phyloP scores from a whole-genome alignment of 225 moss, liverwort and hornwort genomes.

The Pseudoscleropodium purum region DNA sequence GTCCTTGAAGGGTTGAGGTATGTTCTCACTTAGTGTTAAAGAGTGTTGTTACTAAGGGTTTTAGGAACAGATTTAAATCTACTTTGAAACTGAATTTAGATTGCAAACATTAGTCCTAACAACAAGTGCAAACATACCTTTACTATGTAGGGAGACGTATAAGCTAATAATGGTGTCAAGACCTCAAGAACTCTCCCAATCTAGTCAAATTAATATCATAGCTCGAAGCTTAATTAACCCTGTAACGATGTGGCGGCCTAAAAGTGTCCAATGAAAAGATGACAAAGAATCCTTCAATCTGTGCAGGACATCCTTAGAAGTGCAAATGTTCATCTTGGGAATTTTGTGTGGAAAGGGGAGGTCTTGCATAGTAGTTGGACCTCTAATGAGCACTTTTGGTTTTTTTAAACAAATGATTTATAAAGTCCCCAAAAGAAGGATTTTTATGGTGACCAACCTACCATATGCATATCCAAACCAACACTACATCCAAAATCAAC shows the following conservation, averaged over 20 bases:
- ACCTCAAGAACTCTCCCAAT: background rate
- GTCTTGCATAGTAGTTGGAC: background rate
- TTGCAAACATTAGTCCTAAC: too few species aligned
- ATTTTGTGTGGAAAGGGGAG: background rate
- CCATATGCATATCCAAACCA: background rate
- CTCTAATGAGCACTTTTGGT: too few species aligned
- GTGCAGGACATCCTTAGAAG: background rate
- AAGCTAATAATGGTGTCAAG: too few species aligned
- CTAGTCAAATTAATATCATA: background rate
- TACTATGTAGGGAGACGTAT: background rate
- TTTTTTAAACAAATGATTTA: too few species aligned
- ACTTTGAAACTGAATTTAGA: too few species aligned
- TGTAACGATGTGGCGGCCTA: rapidly evolving
- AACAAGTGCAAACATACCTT: too few species aligned
- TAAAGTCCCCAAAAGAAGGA: rapidly evolving
- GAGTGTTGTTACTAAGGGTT: too few species aligned
- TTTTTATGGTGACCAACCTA: too few species aligned
- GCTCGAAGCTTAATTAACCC: rapidly evolving
- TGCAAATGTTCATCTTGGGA: background rate
- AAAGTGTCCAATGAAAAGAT: rapidly evolving
- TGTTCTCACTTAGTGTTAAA: too few species aligned
- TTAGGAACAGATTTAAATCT: too few species aligned
- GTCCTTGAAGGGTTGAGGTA: too few species aligned
- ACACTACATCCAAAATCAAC: background rate
- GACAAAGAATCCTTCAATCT: background rate